Evolutionary conservation across 2,329 filamentous ascomycete genomes (phyloP), one percentile per base, ranked within the genome.

Genomic region (Nigrograna mackinnonii): DNA sequence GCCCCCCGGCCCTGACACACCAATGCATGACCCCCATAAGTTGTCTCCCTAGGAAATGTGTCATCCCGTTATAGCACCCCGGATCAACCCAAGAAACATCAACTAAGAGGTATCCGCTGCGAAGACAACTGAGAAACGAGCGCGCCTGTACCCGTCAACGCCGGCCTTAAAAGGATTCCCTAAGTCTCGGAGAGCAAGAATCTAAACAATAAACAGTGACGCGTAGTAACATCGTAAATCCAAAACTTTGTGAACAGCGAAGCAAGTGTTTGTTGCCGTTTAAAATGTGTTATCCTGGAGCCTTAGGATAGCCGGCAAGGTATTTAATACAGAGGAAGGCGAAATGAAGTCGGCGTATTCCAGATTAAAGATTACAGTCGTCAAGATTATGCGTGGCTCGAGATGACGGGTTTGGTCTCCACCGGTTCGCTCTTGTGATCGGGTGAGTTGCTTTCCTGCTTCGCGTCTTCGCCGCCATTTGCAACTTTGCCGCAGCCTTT

Each of bases 401-500:
- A 54, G 37, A 57, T 55, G 28, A 46, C 40, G 24, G 54, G 40
- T 50, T 68, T 68, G 26, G 49, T 54, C 32, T 66, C 60, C 36
- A 57, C 44, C 24, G 49, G 41, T 24, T 66, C 63, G 17, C 53
- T 50, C 38, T 66, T 66, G 31, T 41, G 54, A 43, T 48, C 51
- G 36, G 58, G 58, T 16, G 65, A 67, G 21, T 57, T 52, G 35
- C 57, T 66, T 49, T 68, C 64, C 31, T 60, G 60, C 46, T 67
- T 67, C 4, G 46, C 43, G 24, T 67, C 62, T 38, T 66, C 62
- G 35, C 52, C 49, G 14, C 9, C 12, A 13, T 52, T 49, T 21
- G 54, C 39, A 41, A 61, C 68, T 57, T 83, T 84, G 44, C 83
- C 83, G 58, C 83, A 86, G 36, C 83, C 83, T 66, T 86, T 86